phyloP scores from a whole-genome alignment of 2,329 filamentous ascomycete genomes.

The Dactylellina haptotyla region DNA sequence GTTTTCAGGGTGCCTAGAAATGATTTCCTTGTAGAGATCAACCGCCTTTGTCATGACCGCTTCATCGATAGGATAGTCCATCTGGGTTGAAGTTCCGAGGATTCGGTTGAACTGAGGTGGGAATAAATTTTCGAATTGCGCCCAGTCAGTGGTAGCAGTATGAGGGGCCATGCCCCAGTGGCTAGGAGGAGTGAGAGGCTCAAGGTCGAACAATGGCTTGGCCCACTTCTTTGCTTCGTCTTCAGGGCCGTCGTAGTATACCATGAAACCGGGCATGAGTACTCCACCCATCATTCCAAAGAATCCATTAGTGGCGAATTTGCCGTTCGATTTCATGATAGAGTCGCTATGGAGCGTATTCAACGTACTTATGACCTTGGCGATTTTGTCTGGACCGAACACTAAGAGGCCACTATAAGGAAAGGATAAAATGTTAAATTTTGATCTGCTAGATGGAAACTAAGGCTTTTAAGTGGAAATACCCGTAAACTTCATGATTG shows the following conservation, averaged over 20 bases:
- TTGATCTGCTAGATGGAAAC: neutral
- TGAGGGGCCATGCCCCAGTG: slow-evolving; percentile 22
- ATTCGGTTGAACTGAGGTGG: slow-evolving; percentile 45
- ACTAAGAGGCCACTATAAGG: slow-evolving; percentile 25
- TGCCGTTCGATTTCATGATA: slow-evolving; percentile 48
- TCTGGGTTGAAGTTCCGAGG: slow-evolving; percentile 31
- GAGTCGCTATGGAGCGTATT: slow-evolving; percentile 29
- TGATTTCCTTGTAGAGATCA: slow-evolving; percentile 9
- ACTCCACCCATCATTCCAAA: slow-evolving; percentile 14
- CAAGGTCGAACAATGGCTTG: slow-evolving; percentile 30
- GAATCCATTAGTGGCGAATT: slow-evolving; percentile 30
- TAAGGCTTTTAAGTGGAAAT: neutral
- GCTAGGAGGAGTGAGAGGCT: slow-evolving; percentile 18
- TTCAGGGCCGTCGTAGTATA: slow-evolving; percentile 46
- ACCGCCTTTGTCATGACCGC: slow-evolving; percentile 16
- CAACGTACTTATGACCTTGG: slow-evolving; percentile 13
- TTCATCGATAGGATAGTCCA: slow-evolving; percentile 21
- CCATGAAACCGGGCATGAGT: slow-evolving; percentile 28
- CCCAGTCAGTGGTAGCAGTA: slow-evolving; percentile 31
- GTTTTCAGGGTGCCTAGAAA: slow-evolving; percentile 26
- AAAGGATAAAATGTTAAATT: slow-evolving; percentile 2
- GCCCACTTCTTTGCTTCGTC: slow-evolving; percentile 34
- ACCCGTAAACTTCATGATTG: slow-evolving; percentile 54
- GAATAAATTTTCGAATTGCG: slow-evolving; percentile 21
- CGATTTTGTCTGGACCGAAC: slow-evolving; percentile 31